Evolutionary conservation across 2,329 filamentous ascomycete species (phyloP).

Genomic region (Colletotrichum salicis): DNA sequence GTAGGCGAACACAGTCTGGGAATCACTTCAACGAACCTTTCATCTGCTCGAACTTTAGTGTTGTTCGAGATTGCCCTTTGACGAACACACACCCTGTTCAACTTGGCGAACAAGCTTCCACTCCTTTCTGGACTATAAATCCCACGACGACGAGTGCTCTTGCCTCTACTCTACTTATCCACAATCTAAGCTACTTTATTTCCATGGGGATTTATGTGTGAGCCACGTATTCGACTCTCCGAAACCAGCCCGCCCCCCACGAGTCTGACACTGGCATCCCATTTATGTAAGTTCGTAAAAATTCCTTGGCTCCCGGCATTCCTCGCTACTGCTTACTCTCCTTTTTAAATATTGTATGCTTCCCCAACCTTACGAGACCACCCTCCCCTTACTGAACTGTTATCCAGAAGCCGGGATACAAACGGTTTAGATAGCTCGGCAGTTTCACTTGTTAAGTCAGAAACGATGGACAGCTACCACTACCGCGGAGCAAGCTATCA

Average conservation of each 20-base stretch:
- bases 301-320: slow-evolving; percentile 9
- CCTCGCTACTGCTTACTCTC: slow-evolving; percentile 6
- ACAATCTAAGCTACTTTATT: slow-evolving; percentile 1
- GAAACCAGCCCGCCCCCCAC: slow-evolving; percentile 3
- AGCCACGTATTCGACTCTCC: slow-evolving; percentile 18
- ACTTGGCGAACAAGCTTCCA: neutral
- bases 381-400: slow-evolving; percentile 34
- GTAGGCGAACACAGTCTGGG: neutral
- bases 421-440: slow-evolving; percentile 31
- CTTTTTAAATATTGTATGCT: neutral
- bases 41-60: neutral
- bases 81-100: neutral
- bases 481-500: slow-evolving; percentile 23
- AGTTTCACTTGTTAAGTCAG: neutral
- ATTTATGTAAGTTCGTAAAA: slow-evolving; percentile 26
- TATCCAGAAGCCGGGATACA: slow-evolving; percentile 31
- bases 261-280: neutral
- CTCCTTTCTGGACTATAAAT: slow-evolving; percentile 13
- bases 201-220: neutral
- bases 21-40: slow-evolving; percentile 19
- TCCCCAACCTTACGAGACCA: slow-evolving; percentile 7
- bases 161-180: neutral
- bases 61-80: neutral
- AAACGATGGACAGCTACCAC: slow-evolving; percentile 31
- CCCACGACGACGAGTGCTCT: neutral